Evolutionary conservation across 345 rosid species (phyloP).

Genomic region (Firmiana major): DNA sequence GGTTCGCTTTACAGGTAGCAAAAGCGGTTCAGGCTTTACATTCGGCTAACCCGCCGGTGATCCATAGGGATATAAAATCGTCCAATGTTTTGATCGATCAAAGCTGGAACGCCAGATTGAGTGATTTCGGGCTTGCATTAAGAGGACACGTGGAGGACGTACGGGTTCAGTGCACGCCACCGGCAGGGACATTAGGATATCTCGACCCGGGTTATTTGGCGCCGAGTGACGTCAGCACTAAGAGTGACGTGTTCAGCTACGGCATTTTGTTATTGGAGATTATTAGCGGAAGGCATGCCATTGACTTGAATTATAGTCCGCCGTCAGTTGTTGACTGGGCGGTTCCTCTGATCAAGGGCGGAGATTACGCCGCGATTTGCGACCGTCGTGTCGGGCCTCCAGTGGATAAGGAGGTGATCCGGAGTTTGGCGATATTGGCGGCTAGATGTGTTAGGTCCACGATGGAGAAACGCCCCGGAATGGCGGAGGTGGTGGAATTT

Average conservation of each 20-base stretch:
- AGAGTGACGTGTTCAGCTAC: constrained; percentile 84
- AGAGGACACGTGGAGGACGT: constrained; percentile 72
- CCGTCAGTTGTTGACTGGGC: constrained; percentile 85
- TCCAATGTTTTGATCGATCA: constrained; percentile 75
- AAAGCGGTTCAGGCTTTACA: constrained; percentile 58
- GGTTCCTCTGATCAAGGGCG: constrained; percentile 54
- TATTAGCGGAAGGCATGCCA: constrained; percentile 79
- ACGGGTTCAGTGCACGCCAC: constrained; percentile 63
- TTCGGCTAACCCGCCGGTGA: constrained; percentile 60
- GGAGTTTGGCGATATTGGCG: constrained; percentile 45
- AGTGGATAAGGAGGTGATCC: constrained; percentile 25
- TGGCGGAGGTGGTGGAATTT: constrained; percentile 61
- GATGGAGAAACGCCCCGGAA: constrained; percentile 56
- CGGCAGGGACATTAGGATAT: constrained; percentile 87
- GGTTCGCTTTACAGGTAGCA: constrained; percentile 75
- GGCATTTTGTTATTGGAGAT: constrained; percentile 81
- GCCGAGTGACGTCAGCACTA: constrained; percentile 71
- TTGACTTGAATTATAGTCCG: constrained; percentile 73
- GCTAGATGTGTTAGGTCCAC: constrained; percentile 64
- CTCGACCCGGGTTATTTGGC: constrained; percentile 79
- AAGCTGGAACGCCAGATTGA: constrained; percentile 53
- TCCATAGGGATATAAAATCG: constrained; percentile 86
- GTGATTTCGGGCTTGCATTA: constrained; percentile 83
- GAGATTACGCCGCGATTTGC: constrained; percentile 39
- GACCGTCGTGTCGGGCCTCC: constrained; percentile 41